Evolutionary conservation across 176 grass and related monocot genomes (phyloP), one percentile per base, ranked within the genome.

Genomic region (Aegilops tauschii): DNA sequence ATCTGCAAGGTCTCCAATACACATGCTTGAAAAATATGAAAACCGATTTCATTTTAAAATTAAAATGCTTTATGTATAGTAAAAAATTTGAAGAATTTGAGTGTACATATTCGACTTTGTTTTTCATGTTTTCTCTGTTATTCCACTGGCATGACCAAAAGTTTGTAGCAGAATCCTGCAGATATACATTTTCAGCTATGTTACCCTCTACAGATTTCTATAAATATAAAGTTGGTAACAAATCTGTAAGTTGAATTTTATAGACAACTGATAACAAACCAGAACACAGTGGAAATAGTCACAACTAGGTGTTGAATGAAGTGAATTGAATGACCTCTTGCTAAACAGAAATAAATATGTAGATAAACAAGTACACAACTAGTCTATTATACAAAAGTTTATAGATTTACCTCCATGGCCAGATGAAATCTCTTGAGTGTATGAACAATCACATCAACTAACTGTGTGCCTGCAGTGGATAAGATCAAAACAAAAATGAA

Each of bases 391-490:
- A 78, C 65, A 40, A n/a, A 61, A 75, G 14, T 44, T 82, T 63
- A 82, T 11, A 82, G 49, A 2, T 81, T 86, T 92, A 98, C 92
- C 96, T 94, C 91, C 61, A 96, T 89, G 65, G 77, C 82, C 62
- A 96, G 67, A 66, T 90, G 82, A 84, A 94, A 98, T 77, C 34
- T 82, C 79, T 91, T 78, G 66, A 98, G 79, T 13, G 65, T 90
- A 78, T 88, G 88, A 82, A 98, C 80, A 86, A 96, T 84, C 52
- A 85, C 75, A 83, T 79, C 47, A 44, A 84, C 49, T 56, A 78
- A 78, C 58, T 47, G 40, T 21, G 79, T 75, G 37, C 35, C 82
- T 82, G 76, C 84, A 77, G 59, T 66, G 36, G 8, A 45, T 29
- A 82, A 80, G 62, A 52, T 49, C 31, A 79, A 42, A 61, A 83